Evolutionary conservation across 768 basidiomycete species (phyloP), one percentile per base, ranked within the genome.

Genomic region (Cyclocybe aegerita): DNA sequence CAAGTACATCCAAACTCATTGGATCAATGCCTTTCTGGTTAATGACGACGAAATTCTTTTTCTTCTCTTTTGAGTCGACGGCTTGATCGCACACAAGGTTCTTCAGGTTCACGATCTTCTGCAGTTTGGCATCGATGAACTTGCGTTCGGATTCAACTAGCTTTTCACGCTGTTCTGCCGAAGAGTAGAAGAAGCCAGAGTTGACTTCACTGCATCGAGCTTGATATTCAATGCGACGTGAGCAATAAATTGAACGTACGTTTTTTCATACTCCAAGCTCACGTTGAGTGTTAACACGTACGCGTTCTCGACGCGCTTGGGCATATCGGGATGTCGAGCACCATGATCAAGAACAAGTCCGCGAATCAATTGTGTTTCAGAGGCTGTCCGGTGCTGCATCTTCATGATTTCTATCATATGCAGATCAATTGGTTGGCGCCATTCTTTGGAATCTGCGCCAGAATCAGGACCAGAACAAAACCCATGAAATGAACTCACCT

Each of bases 331-430:
- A 72, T 99, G 97, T 57, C 97, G 77, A 49, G 91, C 92, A 58
- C 97, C 96, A 65, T 98, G 96, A 72, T 99, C 97, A 60, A 99
- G 79, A 39, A 99, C 97, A 50, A 99, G 79, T 33, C 97, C 97
- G 60, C 91, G 88, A 61, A 99, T 77, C 35, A 99, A 83, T 66
- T 97, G 90, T 30, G 97, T 99, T 70, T 99, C 97, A 16, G 93
- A 93, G 55, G 97, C 93, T 38, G 89, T 95, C 61, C 95, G 89
- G 73, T 99, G 97, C 69, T 97, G 96, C 97, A 99, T 99, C 76
- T 98, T 98, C 97, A 98, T 98, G 55, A 98, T 86, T 73, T 99
- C 97, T 45, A 99, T 76, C 97, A 99, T 99, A 73, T 98, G 96
- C 49, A 99, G 77, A 75, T 99, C 97, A 64, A 98, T 95, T 43